Evolutionary conservation across 1,284 basidiomycete species (phyloP), one percentile per base, ranked within the genome.

Genomic region (Pascua sp.): DNA sequence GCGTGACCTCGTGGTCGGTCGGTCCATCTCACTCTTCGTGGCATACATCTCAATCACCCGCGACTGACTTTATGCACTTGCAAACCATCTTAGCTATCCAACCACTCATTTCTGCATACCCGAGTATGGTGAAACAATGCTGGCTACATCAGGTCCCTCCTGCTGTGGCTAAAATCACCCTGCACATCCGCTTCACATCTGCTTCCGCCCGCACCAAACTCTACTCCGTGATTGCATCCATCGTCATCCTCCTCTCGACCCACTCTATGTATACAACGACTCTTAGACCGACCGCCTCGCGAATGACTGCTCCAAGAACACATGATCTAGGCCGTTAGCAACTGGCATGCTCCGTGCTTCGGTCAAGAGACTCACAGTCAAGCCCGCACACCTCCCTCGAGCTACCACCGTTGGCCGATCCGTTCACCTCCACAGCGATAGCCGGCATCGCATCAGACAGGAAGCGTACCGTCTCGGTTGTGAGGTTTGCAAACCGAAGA

Each of bases 401-500:
- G 49, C 10, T 47, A 15, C 24, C n/a, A 13, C 5, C 32, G 49
- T 47, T 54, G 49, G 47, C 57, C 46, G 10, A 57, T 42, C 16
- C 24, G 24, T 57, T 45, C 49, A 55, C 57, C 47, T 62, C 51
- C 9, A 57, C 42, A 11, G 58, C 55, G 12, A 51, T 41, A 8
- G 46, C 18, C 2, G 72, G 70, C 71, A 77, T 77, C n/a, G 62
- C 61, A 16, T 69, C 66, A n/a, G 61, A 83, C 62, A 98, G 80
- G 75, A 94, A 98, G 44, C 89, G 86, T 55, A 95, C 86, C 0
- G 90, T 85, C 57, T 83, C 81, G 15, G 82, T 80, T 1, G 94
- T 89, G 11, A 98, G 80, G 56, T 88, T 84, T n/a, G 93, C 91
- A 56, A 93, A 80, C 56, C 87, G 84, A 70, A 98, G 82, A 73